Evolutionary conservation across 1,284 basidiomycete species (phyloP), one percentile per base, ranked within the genome.

Genomic region (Retiboletus flavoniger): DNA sequence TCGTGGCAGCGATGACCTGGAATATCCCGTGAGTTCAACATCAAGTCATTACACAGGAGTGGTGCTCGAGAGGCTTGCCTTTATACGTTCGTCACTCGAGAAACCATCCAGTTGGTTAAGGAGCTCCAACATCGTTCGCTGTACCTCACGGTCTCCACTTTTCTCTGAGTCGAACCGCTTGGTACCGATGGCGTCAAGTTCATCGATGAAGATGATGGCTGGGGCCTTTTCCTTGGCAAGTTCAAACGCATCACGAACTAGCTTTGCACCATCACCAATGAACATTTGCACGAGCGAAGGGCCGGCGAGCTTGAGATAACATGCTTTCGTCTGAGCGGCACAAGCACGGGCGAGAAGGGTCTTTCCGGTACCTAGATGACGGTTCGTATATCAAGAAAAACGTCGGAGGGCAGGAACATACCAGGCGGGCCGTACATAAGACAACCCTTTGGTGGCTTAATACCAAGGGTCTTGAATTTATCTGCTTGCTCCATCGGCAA

Each of bases 241-340:
- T 65, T 98, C 96, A 73, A 99, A 99, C 44, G 98, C 83, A 72
- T 99, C 96, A 58, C 96, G 87, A 16, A 99, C 95, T 80, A 99
- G 93, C 61, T 97, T 87, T 24, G 96, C 96, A 63, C 97, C 97
- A 72, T 99, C 96, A 64, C 96, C 96, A 54, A 99, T 97, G 71
- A 98, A 99, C 82, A 98, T 99, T 70, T 99, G 97, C 24, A 99
- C 97, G 13, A 99, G 83, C 68, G 98, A 97, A 19, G 95, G 97
- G 4, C 96, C 96, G 63, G 98, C 98, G 49, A 97, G 90, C 67
- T 98, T 92, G 65, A 99, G 92, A 72, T 98, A 99, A 45, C 96
- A 98, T 41, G 95, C 95, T 72, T 98, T 95, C 56, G 97, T 98
- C 62, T 95, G 87, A 65, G 97, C 98, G 44, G 96, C 96, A 51